Conservation (phyloP, 768 basidiomycete genomes). For the Boletus rubropictus region DNA sequence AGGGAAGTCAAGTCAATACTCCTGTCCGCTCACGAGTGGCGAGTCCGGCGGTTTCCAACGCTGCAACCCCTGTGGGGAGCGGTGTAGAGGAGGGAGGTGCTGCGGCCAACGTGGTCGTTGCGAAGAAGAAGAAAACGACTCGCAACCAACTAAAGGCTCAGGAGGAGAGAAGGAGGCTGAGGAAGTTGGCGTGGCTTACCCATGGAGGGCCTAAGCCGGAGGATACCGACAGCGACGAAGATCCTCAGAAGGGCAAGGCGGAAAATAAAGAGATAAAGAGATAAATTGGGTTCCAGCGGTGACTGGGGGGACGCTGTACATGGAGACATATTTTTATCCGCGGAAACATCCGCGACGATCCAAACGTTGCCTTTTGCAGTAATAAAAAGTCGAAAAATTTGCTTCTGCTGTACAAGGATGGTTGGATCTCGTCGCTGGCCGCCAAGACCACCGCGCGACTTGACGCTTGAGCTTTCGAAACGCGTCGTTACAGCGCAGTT, state of each 20-base stretch:
- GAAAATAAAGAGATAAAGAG: background rate
- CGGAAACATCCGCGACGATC: conserved; percentile 29
- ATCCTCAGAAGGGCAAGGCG: conserved; percentile 16
- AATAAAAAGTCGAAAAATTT: background rate
- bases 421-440: background rate
- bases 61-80: conserved; percentile 72
- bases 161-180: conserved; percentile 75
- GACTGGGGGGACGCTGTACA: conserved; percentile 15
- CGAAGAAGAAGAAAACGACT: conserved; percentile 83
- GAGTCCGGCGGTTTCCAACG: conserved; percentile 63
- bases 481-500: conserved; percentile 14
- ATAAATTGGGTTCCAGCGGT: conserved; percentile 4
- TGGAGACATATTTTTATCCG: conserved; percentile 1
- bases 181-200: conserved; percentile 79
- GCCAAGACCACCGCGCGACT: background rate
- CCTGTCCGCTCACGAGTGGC: conserved; percentile 64
- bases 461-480: conserved; percentile 9
- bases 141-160: conserved; percentile 84
- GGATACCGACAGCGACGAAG: conserved; percentile 66
- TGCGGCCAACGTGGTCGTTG: conserved; percentile 32
- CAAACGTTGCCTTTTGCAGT: conserved; percentile 26
- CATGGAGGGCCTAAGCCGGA: conserved; percentile 80
- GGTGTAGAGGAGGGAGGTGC: conserved; percentile 58
- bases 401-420: background rate
- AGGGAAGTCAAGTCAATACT: conserved; percentile 66